Conservation (phyloP, 2,329 filamentous ascomycete genomes). For the Aspergillus thermomutatus region DNA sequence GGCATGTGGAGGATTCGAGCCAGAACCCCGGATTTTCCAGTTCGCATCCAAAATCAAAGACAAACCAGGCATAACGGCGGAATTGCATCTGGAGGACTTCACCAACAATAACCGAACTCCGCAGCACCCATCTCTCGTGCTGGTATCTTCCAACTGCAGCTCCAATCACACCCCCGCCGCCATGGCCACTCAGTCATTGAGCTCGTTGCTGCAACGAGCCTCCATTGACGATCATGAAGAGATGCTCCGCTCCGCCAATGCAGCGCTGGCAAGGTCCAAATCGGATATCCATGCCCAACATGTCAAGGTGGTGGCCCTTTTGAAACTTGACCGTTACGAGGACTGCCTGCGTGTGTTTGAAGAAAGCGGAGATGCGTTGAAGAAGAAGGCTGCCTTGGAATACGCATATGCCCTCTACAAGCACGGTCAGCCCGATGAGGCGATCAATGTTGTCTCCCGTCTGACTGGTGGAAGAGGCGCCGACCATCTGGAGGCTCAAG, state of each 20-base stretch:
- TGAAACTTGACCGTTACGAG: conserved; percentile 63
- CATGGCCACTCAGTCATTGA: conserved; percentile 47
- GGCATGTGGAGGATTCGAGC: conserved; percentile 1
- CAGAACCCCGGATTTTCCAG: background rate
- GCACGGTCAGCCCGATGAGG: conserved; percentile 53
- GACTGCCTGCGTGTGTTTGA: conserved; percentile 58
- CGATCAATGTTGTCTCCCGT: conserved; percentile 49
- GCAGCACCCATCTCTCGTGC: background rate
- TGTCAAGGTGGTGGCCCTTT: conserved; percentile 56
- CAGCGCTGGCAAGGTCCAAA: conserved; percentile 55
- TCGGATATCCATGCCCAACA: conserved; percentile 56
- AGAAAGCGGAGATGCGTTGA: conserved; percentile 51
- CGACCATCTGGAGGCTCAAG: conserved; percentile 60
- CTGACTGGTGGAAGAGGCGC: conserved; percentile 47
- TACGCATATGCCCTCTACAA: conserved; percentile 65
- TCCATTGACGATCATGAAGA: conserved; percentile 62
- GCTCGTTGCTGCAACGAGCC: conserved; percentile 55
- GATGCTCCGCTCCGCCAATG: conserved; percentile 57
- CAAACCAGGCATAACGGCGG: background rate
- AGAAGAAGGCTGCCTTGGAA: conserved; percentile 55
- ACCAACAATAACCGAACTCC: background rate
- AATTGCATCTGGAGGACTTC: background rate
- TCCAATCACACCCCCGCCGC: conserved; percentile 20
- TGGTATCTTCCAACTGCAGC: background rate
- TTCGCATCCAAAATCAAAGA: background rate